Conservation (phyloP, 805 yeast genomes). For the Schizosaccharomyces japonicus region DNA sequence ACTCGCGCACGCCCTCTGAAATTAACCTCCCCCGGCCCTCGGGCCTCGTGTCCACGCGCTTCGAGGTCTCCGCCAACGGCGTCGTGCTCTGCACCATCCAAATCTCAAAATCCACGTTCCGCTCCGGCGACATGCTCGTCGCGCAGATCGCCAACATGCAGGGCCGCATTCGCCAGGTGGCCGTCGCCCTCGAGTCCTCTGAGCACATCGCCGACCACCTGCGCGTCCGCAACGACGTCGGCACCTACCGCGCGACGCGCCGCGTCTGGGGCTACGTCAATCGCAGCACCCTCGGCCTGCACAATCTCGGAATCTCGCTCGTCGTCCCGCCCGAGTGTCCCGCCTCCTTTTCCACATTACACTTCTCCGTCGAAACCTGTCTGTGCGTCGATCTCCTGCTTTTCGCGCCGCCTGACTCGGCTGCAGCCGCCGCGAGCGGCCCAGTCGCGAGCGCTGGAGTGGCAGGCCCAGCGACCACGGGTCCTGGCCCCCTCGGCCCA, state of each 20-base stretch:
- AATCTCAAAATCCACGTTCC: conserved; percentile 21
- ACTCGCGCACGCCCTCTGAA: too few species aligned
- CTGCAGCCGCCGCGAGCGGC: too few species aligned
- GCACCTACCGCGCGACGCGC: conserved; percentile 12
- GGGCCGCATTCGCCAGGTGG: conserved; percentile 18
- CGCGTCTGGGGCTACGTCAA: conserved; percentile 13
- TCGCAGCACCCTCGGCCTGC: conserved; percentile 11
- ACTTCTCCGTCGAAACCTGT: neutral
- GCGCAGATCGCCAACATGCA: conserved; percentile 18
- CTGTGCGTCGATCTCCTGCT: neutral
- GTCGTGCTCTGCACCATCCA: conserved; percentile 20
- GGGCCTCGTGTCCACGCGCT: conserved; percentile 11
- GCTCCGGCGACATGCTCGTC: conserved; percentile 17
- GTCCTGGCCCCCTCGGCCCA: too few species aligned
- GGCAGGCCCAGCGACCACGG: too few species aligned
- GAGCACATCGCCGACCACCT: conserved; percentile 15
- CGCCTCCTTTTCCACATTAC: conserved; percentile 13
- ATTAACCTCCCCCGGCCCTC: conserved; percentile 4
- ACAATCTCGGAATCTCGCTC: conserved; percentile 12
- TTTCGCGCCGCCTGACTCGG: too few species aligned
- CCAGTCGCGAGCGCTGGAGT: too few species aligned
- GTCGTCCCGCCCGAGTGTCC: conserved; percentile 18
- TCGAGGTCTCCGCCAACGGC: conserved; percentile 22
- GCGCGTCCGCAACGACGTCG: conserved; percentile 12
- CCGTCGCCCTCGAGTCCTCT: conserved; percentile 19